Evolutionary conservation across 148 eudicot genomes (phyloP).

Genomic region (Pharnaceum exiguum): DNA sequence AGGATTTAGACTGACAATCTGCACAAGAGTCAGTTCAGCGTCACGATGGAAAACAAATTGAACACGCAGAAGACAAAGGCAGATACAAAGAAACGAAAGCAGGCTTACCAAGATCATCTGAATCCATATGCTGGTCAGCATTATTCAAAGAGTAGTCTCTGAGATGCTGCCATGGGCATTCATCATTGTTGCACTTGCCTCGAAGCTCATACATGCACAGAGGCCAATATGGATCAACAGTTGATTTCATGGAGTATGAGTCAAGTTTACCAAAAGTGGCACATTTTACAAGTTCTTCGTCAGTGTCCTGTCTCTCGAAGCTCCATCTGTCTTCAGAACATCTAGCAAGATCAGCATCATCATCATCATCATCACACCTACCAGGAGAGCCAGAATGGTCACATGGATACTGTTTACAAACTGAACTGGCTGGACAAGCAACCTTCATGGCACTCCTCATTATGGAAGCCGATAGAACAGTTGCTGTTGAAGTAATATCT

Average conservation of each 20-base stretch:
- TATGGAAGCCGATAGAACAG: conserved; percentile 17
- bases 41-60: background rate
- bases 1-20: conserved; percentile 33
- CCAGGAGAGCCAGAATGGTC: conserved; percentile 8
- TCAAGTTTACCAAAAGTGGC: conserved; percentile 29
- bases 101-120: conserved; percentile 31
- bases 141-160: conserved; percentile 30
- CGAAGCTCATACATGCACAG: conserved; percentile 77
- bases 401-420: conserved; percentile 11
- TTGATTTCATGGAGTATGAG: conserved; percentile 35
- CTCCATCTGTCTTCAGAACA: conserved; percentile 12
- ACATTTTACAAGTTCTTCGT: conserved; percentile 22
- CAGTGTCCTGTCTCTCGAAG: conserved; percentile 11
- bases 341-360: too few relatives aligned
- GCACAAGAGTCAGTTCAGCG: conserved; percentile 17
- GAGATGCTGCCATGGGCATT: conserved; percentile 69
- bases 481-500: conserved; percentile 17
- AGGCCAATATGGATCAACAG: conserved; percentile 60
- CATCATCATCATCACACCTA: conserved; percentile 9
- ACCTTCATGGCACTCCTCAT: conserved; percentile 45
- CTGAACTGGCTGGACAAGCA: conserved; percentile 7
- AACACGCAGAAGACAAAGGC: background rate
- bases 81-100: background rate
- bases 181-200: conserved; percentile 71
- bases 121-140: conserved; percentile 13